Base-by-base conservation (phyloP, 768 basidiomycete species). In the Russula vinacea region DNA sequence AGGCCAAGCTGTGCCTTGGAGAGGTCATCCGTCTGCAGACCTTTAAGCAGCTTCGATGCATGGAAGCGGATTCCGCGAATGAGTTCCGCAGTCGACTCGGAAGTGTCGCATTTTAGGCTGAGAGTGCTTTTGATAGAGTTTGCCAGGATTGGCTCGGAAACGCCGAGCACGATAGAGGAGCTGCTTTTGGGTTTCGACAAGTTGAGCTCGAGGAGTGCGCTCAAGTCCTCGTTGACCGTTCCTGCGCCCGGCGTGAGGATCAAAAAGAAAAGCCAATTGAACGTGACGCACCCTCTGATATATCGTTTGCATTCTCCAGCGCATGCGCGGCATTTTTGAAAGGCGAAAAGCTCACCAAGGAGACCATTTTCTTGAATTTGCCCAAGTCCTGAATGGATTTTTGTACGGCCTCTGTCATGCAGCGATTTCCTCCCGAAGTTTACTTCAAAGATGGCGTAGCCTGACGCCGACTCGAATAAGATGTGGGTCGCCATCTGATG, bases 311-410 rank as follows among this genome's bases (percentile, higher is more conserved):
- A 70, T 97, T 98, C 78, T 98, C 94, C 69, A 98, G 80, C 39
- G 94, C 94, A 73, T 95, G 88, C 0, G 92, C 94, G 26, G 94
- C 93, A 64, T 80, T 94, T 76, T 92, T 92, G 82, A 96, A 98
- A 0, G 96, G 95, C 60, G 88, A 83, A 79, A 98, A 98, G 74
- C 91, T 94, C 75, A 89, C 74, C 72, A 98, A 78, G 71, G 87
- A 81, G 66, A 97, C 92, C 90, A 96, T 94, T 80, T 93, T 94
- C 63, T 84, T 80, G 75, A 98, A 98, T 76, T 90, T 94, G 69
- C 84, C 78, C 69, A 94, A 80, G 76, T 98, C 93, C 68, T 82
- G 82, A 72, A 98, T 88, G 49, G 92, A 92, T 61, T 89, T 85
- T 76, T 96, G 95, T 47, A 93, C 87, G 39, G 83, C 82, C 72